Base-by-base conservation (phyloP, 208 protist species). In the Crithidia expoeki region DNA sequence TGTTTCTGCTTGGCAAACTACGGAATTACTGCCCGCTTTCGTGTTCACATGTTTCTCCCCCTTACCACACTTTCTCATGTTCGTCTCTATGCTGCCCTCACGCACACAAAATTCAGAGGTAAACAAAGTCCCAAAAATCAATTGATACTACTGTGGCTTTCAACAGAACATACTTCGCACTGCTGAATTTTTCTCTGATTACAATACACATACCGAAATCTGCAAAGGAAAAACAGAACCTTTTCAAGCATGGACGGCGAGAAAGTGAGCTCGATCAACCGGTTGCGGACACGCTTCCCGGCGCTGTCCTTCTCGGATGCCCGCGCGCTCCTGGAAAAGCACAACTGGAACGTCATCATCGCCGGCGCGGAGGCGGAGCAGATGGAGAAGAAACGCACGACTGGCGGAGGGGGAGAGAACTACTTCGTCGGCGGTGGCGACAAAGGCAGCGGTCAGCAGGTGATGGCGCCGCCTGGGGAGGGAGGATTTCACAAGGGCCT, bases 381-480 rank as follows among this genome's bases (percentile, higher is more conserved):
- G 40, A 42, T 25, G 21, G 74, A 76, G 46, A 47, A 60, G 42
- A 65, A 73, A 19, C 49, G 63, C 25, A 33, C 23, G 5, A 42
- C 34, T 27, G 55, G 25, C 12, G 40, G 40, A 6, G 67, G 27
- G 5, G 51, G 44, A 6, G 74, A 84, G 32, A 81, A 57, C 50
- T 76, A 83, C 70, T 92, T 89, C 60, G 86, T 88, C 17, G 86
- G 86, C 6, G 86, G 88, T 6, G 75, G 73, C 6, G 72, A 66
- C 28, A 68, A 77, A 14, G 82, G 80, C 36, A 88, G 84, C 9
- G 84, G 84, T 1, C 84, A 92, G 79, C 75, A 75, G 47, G 78
- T 88, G 25, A 58, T 83, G 38, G 80, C 78, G n/a, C 63, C 68
- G 5, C 60, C 71, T 0, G 62, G 71, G 25, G 60, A 83, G 28